A percentile compares a stretch with the other conserved stretches of the same genome.
These are phyloP conservation scores for Rhizopus stolonifer DNA, from an alignment of 371 early-diverging fungal species.

Conservation along the genomic window DNA sequence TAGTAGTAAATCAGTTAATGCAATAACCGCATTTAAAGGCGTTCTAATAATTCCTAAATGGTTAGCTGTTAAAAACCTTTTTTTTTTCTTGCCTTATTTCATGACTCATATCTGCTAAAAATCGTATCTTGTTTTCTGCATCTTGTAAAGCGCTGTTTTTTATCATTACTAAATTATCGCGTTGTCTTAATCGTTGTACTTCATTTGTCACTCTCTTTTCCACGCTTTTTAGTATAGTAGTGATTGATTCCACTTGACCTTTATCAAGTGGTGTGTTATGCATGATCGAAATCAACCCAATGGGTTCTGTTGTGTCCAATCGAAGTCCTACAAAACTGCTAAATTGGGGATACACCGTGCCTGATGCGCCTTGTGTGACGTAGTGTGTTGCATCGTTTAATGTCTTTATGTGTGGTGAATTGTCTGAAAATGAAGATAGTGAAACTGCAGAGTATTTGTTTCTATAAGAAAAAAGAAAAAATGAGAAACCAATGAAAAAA, in stretches of 20 bases:
- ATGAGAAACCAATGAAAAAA: neutral
- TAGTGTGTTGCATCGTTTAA: constrained; percentile 9
- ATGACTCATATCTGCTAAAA: constrained; percentile 61
- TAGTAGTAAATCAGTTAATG: constrained; percentile 55
- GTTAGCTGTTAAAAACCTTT: neutral
- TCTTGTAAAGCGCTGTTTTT: constrained; percentile 56
- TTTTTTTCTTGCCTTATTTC: constrained; percentile 38
- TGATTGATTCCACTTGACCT: constrained; percentile 7
- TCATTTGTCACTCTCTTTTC: constrained; percentile 44
- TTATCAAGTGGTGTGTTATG: constrained; percentile 16
- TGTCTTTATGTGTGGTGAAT: constrained; percentile 19
- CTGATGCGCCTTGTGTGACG: constrained; percentile 10
- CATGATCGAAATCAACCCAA: constrained; percentile 21
- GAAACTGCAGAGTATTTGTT: constrained; percentile 14
- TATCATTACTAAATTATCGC: constrained; percentile 45
- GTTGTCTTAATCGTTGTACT: constrained; percentile 42
- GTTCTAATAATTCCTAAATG: constrained; percentile 31
- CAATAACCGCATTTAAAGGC: constrained; percentile 68
- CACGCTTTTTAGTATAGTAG: constrained; percentile 30
- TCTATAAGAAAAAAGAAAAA: constrained; percentile 12
- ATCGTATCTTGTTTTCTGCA: constrained; percentile 60
- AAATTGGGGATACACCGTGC: constrained; percentile 13
- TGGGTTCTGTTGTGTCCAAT: constrained; percentile 10
- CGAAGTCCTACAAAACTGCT: constrained; percentile 22
- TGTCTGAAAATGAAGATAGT: constrained; percentile 4